phyloP scores from a whole-genome alignment of 805 yeast species.

The Saccharomycopsis sp. region DNA sequence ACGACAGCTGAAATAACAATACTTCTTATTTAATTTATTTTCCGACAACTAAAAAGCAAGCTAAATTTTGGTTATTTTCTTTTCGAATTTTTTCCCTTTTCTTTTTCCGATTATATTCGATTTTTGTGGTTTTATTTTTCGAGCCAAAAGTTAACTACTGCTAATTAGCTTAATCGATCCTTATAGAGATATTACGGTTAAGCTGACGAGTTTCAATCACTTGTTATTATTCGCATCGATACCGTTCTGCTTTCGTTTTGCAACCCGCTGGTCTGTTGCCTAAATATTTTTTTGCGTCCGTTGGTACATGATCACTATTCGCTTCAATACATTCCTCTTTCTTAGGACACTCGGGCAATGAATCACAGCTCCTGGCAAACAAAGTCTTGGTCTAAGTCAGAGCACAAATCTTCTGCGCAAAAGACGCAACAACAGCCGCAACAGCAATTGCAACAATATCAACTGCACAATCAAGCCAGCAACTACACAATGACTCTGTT shows the following conservation, averaged over 20 bases:
- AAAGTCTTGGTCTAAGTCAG: not conserved
- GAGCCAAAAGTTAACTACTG: not conserved
- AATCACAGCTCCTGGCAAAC: not conserved
- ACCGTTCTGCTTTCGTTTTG: not conserved
- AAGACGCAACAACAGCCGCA: not conserved
- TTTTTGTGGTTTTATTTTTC: not conserved
- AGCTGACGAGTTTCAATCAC: not conserved
- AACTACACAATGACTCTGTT: not conserved
- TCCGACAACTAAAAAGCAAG: not conserved
- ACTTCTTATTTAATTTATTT: not conserved
- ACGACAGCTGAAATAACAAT: no score
- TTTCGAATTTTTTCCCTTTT: not conserved
- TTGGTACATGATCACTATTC: not conserved
- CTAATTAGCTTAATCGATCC: not conserved
- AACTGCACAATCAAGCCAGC: no score
- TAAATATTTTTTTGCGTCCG: not conserved
- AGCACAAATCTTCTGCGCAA: not conserved
- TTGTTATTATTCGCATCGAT: not conserved
- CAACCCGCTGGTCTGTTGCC: not conserved
- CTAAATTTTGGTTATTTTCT: not conserved
- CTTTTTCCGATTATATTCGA: not conserved
- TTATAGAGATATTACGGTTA: not conserved
- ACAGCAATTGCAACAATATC: no score
- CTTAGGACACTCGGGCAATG: not conserved
- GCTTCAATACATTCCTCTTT: not conserved